phyloP scores from a whole-genome alignment of 73 alveolate species.

The Paramecium bursaria region DNA sequence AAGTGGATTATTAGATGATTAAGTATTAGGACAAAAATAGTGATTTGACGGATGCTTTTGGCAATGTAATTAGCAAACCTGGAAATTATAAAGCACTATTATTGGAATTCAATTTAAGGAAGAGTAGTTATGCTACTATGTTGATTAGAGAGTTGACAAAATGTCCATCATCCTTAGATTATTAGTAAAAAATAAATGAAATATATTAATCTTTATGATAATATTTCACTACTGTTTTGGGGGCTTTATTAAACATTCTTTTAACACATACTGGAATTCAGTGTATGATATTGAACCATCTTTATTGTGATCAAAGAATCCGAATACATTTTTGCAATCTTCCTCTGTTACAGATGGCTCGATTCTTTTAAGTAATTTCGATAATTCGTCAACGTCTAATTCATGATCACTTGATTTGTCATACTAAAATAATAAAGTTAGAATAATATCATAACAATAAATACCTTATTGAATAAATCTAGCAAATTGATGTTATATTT shows the following conservation, averaged over 20 bases:
- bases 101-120: conserved; percentile 88
- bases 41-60: conserved; percentile 89
- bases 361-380: conserved; percentile 9
- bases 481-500: conserved; percentile 40
- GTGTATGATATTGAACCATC: conserved; percentile 56
- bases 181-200: conserved; percentile 23
- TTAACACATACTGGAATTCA: conserved; percentile 50
- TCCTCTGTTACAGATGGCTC: conserved; percentile 50
- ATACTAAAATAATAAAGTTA: conserved; percentile 1
- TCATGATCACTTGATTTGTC: conserved; percentile 52
- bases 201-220: not conserved
- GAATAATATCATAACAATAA: too few species aligned
- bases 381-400: conserved; percentile 16
- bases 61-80: conserved; percentile 68
- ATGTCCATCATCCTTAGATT: conserved; percentile 63
- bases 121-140: conserved; percentile 98
- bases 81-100: conserved; percentile 83
- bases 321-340: conserved; percentile 32
- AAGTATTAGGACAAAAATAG: conserved; percentile 85
- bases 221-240: too few species aligned
- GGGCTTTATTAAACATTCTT: conserved; percentile 37
- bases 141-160: conserved; percentile 95
- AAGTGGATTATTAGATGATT: conserved; percentile 83
- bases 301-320: conserved; percentile 56
- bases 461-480: conserved; percentile 51